phyloP scores from a whole-genome alignment of 495 filamentous ascomycete genomes.

The Xylaria castorea region DNA sequence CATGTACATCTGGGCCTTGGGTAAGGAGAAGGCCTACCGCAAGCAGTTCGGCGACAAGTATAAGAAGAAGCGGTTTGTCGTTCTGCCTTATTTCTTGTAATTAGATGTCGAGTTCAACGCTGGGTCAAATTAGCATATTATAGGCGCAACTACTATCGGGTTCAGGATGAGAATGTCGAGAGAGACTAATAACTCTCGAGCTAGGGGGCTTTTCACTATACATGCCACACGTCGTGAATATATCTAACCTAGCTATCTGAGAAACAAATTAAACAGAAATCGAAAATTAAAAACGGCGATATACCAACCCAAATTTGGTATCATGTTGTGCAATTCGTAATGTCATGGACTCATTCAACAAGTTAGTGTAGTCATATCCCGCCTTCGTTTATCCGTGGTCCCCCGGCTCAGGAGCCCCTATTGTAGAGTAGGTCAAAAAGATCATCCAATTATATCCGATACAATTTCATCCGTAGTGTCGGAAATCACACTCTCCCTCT shows the following conservation, averaged over 20 bases:
- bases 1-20: conserved; percentile 87
- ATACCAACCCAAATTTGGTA: not conserved
- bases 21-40: conserved; percentile 90
- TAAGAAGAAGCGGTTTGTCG: conserved; percentile 81
- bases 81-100: conserved; percentile 73
- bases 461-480: not conserved
- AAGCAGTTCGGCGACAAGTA: conserved; percentile 90
- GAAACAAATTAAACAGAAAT: conserved; percentile 7
- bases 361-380: not conserved
- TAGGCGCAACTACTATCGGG: not conserved
- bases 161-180: not conserved
- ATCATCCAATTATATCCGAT: not conserved
- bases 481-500: not conserved
- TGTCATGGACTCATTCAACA: not conserved
- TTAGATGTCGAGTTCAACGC: not conserved
- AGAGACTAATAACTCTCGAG: not conserved
- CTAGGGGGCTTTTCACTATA: not conserved
- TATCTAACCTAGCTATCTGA: not conserved
- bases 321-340: not conserved
- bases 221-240: not conserved
- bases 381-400: not conserved
- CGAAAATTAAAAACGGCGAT: not conserved
- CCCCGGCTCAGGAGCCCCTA: not conserved
- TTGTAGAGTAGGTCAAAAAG: not conserved
- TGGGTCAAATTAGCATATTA: not conserved